Evolutionary conservation across 2,329 filamentous ascomycete species (phyloP).

Genomic region (Pseudopithomyces chartarum): DNA sequence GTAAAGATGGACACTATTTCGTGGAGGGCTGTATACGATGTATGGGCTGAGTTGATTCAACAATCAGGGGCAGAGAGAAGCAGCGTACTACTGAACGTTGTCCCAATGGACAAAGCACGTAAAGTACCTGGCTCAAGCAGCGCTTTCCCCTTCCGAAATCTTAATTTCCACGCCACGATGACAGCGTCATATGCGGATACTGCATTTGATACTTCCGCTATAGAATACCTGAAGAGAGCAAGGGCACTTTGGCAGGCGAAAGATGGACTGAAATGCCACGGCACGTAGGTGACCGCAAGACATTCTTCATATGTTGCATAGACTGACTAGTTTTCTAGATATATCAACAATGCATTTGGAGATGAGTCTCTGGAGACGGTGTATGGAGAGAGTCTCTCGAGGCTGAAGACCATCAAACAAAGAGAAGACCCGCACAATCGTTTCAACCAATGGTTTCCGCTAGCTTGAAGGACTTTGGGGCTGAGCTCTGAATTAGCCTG

Average conservation of each 20-base stretch:
- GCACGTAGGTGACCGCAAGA: neutral
- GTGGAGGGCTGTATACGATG: neutral
- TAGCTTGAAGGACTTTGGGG: neutral
- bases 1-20: neutral
- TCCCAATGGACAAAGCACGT: slow-evolving; percentile 1
- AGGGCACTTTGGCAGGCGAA: neutral
- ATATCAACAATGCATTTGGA: slow-evolving; percentile 2
- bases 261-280: neutral
- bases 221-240: neutral
- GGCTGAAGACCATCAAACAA: neutral
- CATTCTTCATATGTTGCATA: neutral
- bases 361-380: neutral
- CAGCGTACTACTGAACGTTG: slow-evolving; percentile 3
- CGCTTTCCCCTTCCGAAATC: neutral
- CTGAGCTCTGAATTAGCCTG: too few species aligned
- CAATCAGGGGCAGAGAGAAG: neutral
- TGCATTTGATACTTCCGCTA: neutral
- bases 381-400: neutral
- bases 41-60: neutral
- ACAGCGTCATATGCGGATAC: neutral
- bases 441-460: neutral
- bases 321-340: neutral
- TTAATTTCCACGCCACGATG: slow-evolving; percentile 18
- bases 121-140: neutral
- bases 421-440: neutral